phyloP scores from a whole-genome alignment of 176 grass and related monocot genomes.

The Triticum timopheevii region DNA sequence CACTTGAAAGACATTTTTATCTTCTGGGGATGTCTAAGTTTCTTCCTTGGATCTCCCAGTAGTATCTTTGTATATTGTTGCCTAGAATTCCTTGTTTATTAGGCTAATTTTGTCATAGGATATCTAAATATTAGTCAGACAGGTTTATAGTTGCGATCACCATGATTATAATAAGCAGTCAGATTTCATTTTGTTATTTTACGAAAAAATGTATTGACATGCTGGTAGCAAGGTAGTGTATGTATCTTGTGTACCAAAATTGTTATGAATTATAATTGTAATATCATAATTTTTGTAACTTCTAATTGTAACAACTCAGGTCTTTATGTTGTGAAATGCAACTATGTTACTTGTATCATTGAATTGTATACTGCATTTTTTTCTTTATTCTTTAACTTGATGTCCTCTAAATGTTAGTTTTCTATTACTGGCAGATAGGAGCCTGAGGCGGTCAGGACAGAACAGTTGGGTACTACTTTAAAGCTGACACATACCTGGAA shows the following conservation, averaged over 20 bases:
- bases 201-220: background rate
- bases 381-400: background rate
- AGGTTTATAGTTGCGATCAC: background rate
- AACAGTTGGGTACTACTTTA: background rate
- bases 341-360: background rate
- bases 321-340: background rate
- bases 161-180: background rate
- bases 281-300: background rate
- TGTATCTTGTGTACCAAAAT: background rate
- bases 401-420: background rate
- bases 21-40: background rate
- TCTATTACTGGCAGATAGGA: background rate
- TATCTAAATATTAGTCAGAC: background rate
- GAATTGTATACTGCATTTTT: background rate
- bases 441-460: background rate
- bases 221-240: background rate
- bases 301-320: background rate
- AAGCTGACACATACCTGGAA: constrained; percentile 19
- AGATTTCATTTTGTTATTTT: background rate
- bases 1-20: background rate
- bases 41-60: background rate
- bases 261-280: background rate
- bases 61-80: background rate
- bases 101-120: background rate
- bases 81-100: background rate